These are phyloP conservation scores for Solanum stenotomum DNA, from an alignment of 257 asterid genomes.

Conservation along the genomic window DNA sequence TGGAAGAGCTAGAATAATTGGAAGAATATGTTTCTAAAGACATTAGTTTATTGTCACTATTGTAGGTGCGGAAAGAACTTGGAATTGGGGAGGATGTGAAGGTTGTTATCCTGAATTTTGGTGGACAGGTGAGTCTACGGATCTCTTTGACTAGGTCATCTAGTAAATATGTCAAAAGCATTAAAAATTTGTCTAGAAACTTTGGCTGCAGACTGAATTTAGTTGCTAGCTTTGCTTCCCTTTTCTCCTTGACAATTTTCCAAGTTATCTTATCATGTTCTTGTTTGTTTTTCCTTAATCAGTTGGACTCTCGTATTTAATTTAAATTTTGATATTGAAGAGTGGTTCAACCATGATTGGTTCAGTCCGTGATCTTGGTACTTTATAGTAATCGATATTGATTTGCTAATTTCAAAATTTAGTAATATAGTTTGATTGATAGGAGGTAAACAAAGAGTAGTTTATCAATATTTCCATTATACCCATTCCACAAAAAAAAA, in stretches of 20 bases:
- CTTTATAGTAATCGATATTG: neutral
- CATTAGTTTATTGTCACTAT: neutral
- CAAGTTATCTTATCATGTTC: neutral
- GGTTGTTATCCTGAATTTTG: slow-evolving; percentile 89
- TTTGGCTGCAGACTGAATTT: neutral
- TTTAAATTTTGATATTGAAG: neutral
- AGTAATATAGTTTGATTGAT: neutral
- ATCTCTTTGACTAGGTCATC: neutral
- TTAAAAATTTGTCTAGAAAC: neutral
- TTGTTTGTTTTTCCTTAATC: neutral
- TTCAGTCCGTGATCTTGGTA: neutral
- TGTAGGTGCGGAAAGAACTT: slow-evolving; percentile 78
- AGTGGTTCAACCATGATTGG: neutral
- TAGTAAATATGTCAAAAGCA: neutral
- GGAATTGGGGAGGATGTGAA: slow-evolving; percentile 74
- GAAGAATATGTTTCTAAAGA: neutral
- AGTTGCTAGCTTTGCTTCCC: neutral
- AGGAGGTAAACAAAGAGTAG: neutral
- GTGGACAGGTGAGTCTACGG: slow-evolving; percentile 72
- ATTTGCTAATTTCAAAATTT: neutral
- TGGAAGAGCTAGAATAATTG: neutral
- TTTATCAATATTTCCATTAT: neutral
- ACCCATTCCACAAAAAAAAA: neutral
- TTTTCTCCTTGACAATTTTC: neutral
- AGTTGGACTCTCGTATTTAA: neutral